Conservation (phyloP, 148 eudicot genomes). For the Cornus florida region DNA sequence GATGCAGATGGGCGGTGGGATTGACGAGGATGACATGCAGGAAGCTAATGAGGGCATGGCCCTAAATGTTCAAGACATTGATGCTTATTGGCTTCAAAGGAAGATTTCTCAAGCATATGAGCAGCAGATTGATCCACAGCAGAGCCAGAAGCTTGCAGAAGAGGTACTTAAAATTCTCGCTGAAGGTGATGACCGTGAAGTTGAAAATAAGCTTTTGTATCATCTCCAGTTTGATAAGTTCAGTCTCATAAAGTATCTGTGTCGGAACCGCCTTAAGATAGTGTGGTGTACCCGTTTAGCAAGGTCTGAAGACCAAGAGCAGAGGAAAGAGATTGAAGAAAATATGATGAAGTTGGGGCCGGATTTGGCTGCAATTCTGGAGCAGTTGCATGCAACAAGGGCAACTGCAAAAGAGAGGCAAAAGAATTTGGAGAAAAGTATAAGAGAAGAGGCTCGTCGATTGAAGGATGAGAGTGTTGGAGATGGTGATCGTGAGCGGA, state of each 20-base stretch:
- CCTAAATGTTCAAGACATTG: conserved; percentile 65
- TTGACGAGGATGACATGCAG: conserved; percentile 57
- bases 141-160: conserved; percentile 61
- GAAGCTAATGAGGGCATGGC: conserved; percentile 55
- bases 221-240: conserved; percentile 62
- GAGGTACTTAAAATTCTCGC: conserved; percentile 59
- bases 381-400: conserved; percentile 70
- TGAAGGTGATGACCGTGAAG: conserved; percentile 67
- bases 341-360: conserved; percentile 52
- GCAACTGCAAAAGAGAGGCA: conserved; percentile 75
- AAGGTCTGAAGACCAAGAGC: conserved; percentile 61
- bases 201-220: conserved; percentile 50
- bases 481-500: conserved; percentile 37
- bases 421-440: conserved; percentile 62
- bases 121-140: conserved; percentile 63
- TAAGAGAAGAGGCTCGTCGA: conserved; percentile 66
- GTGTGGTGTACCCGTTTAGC: conserved; percentile 76
- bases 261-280: conserved; percentile 54
- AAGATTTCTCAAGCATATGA: conserved; percentile 64
- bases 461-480: conserved; percentile 48
- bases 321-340: conserved; percentile 57
- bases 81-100: conserved; percentile 75
- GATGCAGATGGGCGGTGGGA: conserved; percentile 73
- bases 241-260: conserved; percentile 53
- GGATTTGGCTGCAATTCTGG: conserved; percentile 52